Conservation (phyloP, 2,329 filamentous ascomycete species). For the Claviceps spartinae region DNA sequence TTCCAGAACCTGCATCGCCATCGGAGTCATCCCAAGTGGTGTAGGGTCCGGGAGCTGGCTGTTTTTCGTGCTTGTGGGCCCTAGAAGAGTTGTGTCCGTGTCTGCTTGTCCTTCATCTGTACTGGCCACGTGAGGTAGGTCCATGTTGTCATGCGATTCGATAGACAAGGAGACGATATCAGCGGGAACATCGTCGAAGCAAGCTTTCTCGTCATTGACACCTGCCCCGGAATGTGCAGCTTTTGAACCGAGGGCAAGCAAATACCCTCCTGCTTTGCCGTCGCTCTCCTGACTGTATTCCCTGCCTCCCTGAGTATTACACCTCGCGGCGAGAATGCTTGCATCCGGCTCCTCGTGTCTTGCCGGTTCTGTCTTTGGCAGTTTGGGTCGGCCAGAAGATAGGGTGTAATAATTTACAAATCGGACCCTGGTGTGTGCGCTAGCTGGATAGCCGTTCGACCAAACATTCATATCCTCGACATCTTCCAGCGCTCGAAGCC, state of each 20-base stretch:
- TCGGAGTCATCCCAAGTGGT: no score
- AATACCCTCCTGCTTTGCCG: no score
- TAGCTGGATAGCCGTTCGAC: slow-evolving; percentile 8
- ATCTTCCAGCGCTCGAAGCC: slow-evolving; percentile 58
- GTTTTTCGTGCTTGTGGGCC: background rate
- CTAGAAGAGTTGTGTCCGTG: background rate
- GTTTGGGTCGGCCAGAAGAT: slow-evolving; percentile 59
- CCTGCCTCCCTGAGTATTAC: background rate
- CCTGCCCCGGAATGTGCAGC: background rate
- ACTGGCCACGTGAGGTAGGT: background rate
- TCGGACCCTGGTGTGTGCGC: slow-evolving; percentile 41
- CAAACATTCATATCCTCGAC: slow-evolving; percentile 38
- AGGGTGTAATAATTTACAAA: slow-evolving; percentile 88
- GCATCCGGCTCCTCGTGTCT: background rate
- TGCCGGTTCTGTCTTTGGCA: slow-evolving; percentile 8
- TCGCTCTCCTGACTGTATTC: background rate
- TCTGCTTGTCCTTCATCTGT: background rate
- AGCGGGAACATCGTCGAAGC: background rate
- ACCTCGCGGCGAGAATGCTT: no score
- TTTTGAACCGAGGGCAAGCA: background rate
- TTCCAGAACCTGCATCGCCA: slow-evolving; percentile 22
- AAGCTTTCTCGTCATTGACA: background rate
- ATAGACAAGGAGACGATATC: background rate
- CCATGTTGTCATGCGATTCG: background rate
- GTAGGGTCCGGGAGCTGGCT: no score